Evolutionary conservation across 306 rosid species (phyloP).

Genomic region (Senna tora): DNA sequence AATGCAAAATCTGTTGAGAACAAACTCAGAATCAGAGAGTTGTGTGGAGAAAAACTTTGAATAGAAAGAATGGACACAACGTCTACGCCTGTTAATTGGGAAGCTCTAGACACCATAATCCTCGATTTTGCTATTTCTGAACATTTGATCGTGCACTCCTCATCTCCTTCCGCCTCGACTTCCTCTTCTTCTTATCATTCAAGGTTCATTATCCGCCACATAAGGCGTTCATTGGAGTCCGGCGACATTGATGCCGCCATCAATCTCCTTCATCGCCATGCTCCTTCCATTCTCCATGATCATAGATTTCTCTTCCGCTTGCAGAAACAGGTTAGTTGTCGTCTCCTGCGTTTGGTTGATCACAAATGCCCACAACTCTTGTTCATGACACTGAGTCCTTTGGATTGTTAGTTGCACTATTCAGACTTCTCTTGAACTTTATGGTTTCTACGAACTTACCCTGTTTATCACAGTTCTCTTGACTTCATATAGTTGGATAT

Average conservation of each 20-base stretch:
- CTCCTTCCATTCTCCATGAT: slow-evolving; percentile 86
- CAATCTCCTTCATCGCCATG: slow-evolving; percentile 72
- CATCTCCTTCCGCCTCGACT: slow-evolving; percentile 44
- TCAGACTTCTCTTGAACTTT: neutral
- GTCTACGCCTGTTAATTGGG: slow-evolving; percentile 86
- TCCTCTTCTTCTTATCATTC: slow-evolving; percentile 87
- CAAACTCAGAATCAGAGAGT: neutral
- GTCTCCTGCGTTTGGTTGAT: neutral
- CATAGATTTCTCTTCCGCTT: slow-evolving; percentile 87
- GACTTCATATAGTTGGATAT: no score
- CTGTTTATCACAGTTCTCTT: no score
- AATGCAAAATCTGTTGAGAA: slow-evolving; percentile 4
- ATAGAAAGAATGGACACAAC: slow-evolving; percentile 51
- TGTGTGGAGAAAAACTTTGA: slow-evolving; percentile 39
- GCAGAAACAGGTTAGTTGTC: slow-evolving; percentile 77
- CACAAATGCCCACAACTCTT: neutral
- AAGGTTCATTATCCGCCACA: slow-evolving; percentile 76
- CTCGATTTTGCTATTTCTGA: slow-evolving; percentile 93
- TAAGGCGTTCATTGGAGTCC: slow-evolving; percentile 71
- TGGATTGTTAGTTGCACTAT: no score
- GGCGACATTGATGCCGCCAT: slow-evolving; percentile 77
- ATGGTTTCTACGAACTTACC: neutral
- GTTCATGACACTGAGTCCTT: neutral
- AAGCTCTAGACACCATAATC: slow-evolving; percentile 77
- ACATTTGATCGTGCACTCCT: slow-evolving; percentile 73